Percentiles rank a stretch among this genome's conserved stretches.
Conservation (phyloP, 345 rosid genomes). For the Brassica cretica region DNA sequence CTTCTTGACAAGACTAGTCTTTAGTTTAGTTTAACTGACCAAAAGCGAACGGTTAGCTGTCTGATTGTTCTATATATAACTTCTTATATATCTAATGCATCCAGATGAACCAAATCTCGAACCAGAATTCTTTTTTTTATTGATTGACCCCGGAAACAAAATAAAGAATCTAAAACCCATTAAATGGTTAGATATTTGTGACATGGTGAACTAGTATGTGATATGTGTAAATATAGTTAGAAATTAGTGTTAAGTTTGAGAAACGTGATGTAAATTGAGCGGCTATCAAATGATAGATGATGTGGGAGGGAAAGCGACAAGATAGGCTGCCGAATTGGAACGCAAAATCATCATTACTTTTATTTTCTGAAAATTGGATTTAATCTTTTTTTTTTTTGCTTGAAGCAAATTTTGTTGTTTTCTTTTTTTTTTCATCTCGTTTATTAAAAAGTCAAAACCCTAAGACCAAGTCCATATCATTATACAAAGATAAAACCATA, state of each 20-base stretch:
- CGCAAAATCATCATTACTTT: slow-evolving; percentile 33
- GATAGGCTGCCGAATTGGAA: slow-evolving; percentile 36
- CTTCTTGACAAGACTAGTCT: background rate
- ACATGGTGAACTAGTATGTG: background rate
- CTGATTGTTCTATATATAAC: background rate
- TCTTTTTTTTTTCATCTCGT: no score
- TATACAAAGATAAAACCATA: no score
- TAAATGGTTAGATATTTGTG: background rate
- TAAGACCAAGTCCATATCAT: no score
- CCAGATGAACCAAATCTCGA: background rate
- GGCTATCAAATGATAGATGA: slow-evolving; percentile 13
- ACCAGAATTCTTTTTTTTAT: background rate
- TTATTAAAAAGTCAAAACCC: no score
- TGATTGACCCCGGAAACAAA: background rate
- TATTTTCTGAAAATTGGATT: slow-evolving; percentile 5
- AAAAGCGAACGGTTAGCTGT: background rate
- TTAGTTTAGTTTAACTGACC: background rate
- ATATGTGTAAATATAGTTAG: slow-evolving; percentile 26
- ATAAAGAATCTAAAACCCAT: background rate
- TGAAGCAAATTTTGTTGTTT: no score
- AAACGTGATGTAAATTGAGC: slow-evolving; percentile 32
- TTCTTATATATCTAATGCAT: no score
- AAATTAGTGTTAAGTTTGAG: slow-evolving; percentile 12
- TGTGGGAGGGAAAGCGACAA: slow-evolving; percentile 35
- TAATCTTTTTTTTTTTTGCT: no score